These are phyloP conservation scores for Erucastrum elatum DNA, from an alignment of 345 rosid species.

Conservation along the genomic window DNA sequence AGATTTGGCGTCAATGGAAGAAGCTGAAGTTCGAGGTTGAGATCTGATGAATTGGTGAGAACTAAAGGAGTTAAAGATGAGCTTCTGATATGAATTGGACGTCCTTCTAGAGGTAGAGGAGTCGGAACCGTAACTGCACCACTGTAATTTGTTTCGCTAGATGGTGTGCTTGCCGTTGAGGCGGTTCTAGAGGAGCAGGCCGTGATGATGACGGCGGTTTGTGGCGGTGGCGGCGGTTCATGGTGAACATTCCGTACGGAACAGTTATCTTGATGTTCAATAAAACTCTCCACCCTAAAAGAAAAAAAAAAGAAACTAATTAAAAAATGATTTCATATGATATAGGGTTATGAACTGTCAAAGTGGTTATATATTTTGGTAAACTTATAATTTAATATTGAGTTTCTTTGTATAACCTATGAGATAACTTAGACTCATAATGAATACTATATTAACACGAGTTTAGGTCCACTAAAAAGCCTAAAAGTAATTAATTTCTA, in stretches of 20 bases:
- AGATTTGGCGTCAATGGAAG: conserved; percentile 47
- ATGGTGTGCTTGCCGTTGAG: conserved; percentile 76
- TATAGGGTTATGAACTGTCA: conserved; percentile 46
- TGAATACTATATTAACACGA: conserved; percentile 14
- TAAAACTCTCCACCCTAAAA: conserved; percentile 80
- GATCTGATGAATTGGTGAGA: conserved; percentile 34
- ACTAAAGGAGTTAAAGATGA: conserved; percentile 1
- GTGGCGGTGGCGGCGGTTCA: conserved; percentile 48
- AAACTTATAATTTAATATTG: conserved; percentile 3
- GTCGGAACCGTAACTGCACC: conserved; percentile 33
- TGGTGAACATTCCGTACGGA: conserved; percentile 50
- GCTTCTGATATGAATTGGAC: conserved; percentile 26
- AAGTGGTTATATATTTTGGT: conserved; percentile 40
- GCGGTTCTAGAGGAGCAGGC: conserved; percentile 73
- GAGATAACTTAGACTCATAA: neutral
- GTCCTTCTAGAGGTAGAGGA: conserved; percentile 33
- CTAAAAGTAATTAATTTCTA: neutral
- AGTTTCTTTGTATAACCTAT: neutral
- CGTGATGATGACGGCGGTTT: conserved; percentile 39
- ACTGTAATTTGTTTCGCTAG: conserved; percentile 63
- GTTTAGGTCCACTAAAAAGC: conserved; percentile 26
- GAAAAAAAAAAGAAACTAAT: conserved; percentile 2
- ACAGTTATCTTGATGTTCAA: conserved; percentile 84
- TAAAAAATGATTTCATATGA: neutral
- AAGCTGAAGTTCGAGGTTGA: conserved; percentile 73